These are phyloP conservation scores for Zanthoxylum bungeanum DNA, from an alignment of 345 rosid species.

Conservation along the genomic window DNA sequence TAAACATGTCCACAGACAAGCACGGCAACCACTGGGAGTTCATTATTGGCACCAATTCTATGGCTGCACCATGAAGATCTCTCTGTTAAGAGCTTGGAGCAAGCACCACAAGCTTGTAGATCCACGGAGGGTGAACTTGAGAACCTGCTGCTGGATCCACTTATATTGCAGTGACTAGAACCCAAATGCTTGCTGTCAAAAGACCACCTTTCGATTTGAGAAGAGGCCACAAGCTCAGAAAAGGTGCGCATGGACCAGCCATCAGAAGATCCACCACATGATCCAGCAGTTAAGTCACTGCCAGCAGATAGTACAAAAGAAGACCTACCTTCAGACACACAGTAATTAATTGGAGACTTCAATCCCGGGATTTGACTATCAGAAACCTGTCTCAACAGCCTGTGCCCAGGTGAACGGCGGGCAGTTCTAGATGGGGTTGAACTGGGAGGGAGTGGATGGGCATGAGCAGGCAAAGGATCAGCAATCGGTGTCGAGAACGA, in stretches of 20 bases:
- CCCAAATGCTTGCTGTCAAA: constrained; percentile 80
- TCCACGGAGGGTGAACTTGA: constrained; percentile 77
- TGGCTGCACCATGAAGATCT: constrained; percentile 54
- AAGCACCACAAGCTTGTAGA: constrained; percentile 70
- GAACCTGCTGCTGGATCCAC: constrained; percentile 77
- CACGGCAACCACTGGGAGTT: constrained; percentile 69
- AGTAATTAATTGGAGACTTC: constrained; percentile 66
- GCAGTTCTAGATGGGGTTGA: constrained; percentile 79
- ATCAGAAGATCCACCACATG: constrained; percentile 81
- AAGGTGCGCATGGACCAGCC: constrained; percentile 91
- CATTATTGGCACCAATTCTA: constrained; percentile 28
- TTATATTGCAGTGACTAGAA: constrained; percentile 56
- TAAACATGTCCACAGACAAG: constrained; percentile 84
- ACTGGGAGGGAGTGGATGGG: constrained; percentile 57
- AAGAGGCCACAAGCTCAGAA: constrained; percentile 89
- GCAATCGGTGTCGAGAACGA: constrained; percentile 47
- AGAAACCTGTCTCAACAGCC: constrained; percentile 79
- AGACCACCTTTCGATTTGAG: constrained; percentile 94
- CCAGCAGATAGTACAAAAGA: constrained; percentile 71
- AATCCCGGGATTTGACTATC: constrained; percentile 77
- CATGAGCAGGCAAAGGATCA: constrained; percentile 36
- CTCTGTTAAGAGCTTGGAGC: constrained; percentile 69
- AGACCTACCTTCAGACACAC: constrained; percentile 76
- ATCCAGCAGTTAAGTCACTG: constrained; percentile 71
- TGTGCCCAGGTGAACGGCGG: constrained; percentile 74